Conservation (phyloP, 2,329 filamentous ascomycete species). For the Cercospora berteroae region DNA sequence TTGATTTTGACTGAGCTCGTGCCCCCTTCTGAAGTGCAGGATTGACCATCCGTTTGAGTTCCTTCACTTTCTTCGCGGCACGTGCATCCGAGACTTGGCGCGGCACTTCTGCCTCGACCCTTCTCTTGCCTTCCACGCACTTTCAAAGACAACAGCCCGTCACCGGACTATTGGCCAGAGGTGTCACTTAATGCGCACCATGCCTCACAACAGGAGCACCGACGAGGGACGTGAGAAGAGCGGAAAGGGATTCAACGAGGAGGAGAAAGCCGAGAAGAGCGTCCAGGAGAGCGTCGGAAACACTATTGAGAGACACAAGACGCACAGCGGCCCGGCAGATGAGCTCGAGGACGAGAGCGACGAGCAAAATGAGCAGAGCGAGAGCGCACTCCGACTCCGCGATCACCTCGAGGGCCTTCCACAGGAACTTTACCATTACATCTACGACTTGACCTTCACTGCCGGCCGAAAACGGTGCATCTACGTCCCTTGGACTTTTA, state of each 20-base stretch:
- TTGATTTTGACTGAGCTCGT: background rate
- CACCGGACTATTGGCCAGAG: background rate
- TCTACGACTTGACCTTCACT: background rate
- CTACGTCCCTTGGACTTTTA: too few relatives aligned
- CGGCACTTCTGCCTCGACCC: background rate
- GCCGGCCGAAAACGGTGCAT: background rate
- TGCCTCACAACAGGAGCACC: background rate
- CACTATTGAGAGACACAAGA: background rate
- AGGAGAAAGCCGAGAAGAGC: background rate
- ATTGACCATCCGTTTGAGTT: too few relatives aligned
- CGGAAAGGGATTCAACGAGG: background rate
- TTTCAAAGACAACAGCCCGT: background rate
- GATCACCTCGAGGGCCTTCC: background rate
- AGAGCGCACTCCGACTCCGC: background rate
- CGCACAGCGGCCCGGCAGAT: background rate
- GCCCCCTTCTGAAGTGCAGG: too few relatives aligned
- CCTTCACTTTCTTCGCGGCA: background rate
- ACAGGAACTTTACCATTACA: background rate
- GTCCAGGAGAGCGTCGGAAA: too few relatives aligned
- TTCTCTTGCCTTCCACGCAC: background rate
- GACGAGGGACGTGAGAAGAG: background rate
- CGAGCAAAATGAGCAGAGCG: background rate
- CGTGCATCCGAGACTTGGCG: background rate
- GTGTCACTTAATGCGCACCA: background rate
- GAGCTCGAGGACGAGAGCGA: background rate